Evolutionary conservation across 768 basidiomycete genomes (phyloP), one percentile per base, ranked within the genome.

Genomic region (Xanthoconium purpureum): DNA sequence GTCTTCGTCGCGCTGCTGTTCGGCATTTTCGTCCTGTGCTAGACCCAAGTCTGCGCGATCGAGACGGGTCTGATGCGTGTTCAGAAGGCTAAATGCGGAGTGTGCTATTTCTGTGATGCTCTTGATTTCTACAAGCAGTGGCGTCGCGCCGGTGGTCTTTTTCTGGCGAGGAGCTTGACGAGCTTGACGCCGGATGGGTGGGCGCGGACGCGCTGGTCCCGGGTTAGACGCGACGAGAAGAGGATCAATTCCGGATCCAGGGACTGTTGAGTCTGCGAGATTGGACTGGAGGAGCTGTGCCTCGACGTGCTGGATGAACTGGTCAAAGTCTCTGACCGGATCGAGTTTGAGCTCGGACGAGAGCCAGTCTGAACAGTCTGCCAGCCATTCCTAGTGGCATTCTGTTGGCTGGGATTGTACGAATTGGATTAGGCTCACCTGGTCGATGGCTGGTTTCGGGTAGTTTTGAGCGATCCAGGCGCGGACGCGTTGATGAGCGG

Each of bases 81-180:
- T 89, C 57, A 87, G 80, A 17, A 97, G 78, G 50, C 77, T 84
- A 65, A 92, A 90, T 0, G 94, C 95, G 61, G 93, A 93, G 43
- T 81, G 74, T 0, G 87, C 91, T 20, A 97, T 86, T 54, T 98
- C 95, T 17, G 84, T 90, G n/a, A 96, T 80, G 14, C 81, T 77
- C 17, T 76, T 72, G 29, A 97, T 80, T 64, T 97, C 88, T 11
- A 94, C 87, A 37, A 92, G 82, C 33, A 90, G 71, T 1, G 87
- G 83, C 20, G 47, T 58, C 7, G 75, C 58, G 7, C 78, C 78
- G 2, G 64, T 63, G 14, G 76, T 57, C 48, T 43, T 47, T 53
- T 44, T 66, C 52, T 54, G 62, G 15, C 49, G 67, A 14, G 50
- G 46, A 1, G 50, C 50, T 35, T 15, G 49, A 8, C 42, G 60